Base-by-base conservation (phyloP, 2,329 filamentous ascomycete genomes). In the Triangularia verruculosa region DNA sequence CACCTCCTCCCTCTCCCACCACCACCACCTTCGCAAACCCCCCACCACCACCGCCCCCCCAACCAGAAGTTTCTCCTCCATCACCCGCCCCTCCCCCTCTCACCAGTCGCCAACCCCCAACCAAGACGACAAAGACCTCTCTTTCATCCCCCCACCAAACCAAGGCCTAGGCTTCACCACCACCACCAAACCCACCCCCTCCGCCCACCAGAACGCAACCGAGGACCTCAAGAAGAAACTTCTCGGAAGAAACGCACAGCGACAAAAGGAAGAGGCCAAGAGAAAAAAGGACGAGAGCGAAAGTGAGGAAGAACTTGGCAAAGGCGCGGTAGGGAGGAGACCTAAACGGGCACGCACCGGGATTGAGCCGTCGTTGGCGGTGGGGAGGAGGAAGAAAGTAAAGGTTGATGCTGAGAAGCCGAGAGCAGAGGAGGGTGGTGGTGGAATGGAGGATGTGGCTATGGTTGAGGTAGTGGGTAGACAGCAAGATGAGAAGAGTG, bases 131-230 rank as follows among this genome's bases (percentile, higher is more conserved):
- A 6, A n/a, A 4, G 39, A 47, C 39, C 39, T 47, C 4, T 2
- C 39, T 3, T 47, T 6, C 5, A 47, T 27, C 39, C 30, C 43
- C 7, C 59, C 68, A 8, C 72, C 73, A 39, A 80, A 79, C 69
- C 74, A 76, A 24, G 80, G 80, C 34, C 68, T 82, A 9, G 80
- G 80, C 8, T 80, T 77, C 69, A 70, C 73, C 9, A 68, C 75
- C 2, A 67, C 63, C 12, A 22, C 60, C 12, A 24, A 63, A 3
- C 17, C 59, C 1, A 11, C 47, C 1, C 15, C 22, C 13, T 24
- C 52, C 9, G 25, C 73, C 43, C 52, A 54, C 34, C 15, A 71
- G 70, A 15, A 59, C 69, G 25, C 61, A 69, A 9, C 69, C 39
- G 69, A 68, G 27, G 67, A 70, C 30, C 71, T 61, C 7, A 39